phyloP scores from a whole-genome alignment of 2,329 filamentous ascomycete genomes.

The Ophiocordyceps sinensis region DNA sequence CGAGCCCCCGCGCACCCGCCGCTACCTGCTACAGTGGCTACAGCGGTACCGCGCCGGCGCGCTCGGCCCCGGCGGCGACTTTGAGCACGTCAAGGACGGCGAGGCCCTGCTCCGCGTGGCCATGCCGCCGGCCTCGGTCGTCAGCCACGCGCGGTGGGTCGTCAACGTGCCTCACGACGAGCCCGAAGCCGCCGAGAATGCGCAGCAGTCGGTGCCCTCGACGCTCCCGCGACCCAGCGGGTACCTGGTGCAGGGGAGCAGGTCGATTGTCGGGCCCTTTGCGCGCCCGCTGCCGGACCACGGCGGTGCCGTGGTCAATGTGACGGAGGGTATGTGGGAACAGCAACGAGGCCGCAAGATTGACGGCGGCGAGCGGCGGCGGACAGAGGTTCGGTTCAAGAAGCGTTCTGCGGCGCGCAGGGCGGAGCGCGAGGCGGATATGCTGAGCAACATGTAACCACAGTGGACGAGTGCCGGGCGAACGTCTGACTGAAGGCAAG shows the following conservation, averaged over 20 bases:
- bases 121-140: slow-evolving; percentile 21
- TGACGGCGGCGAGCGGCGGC: slow-evolving; percentile 87
- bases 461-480: neutral
- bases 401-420: slow-evolving; percentile 65
- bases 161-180: slow-evolving; percentile 38
- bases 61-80: slow-evolving; percentile 71
- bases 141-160: slow-evolving; percentile 33
- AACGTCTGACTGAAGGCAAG: neutral
- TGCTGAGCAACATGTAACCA: slow-evolving; percentile 16
- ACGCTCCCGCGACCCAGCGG: slow-evolving; percentile 17
- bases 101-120: slow-evolving; percentile 35
- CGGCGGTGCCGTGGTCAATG: slow-evolving; percentile 48
- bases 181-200: slow-evolving; percentile 14
- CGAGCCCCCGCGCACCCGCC: slow-evolving; percentile 67
- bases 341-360: slow-evolving; percentile 76
- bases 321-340: slow-evolving; percentile 89
- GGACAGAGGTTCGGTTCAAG: slow-evolving; percentile 77
- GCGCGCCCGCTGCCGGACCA: slow-evolving; percentile 54
- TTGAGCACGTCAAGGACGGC: slow-evolving; percentile 51
- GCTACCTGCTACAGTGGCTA: slow-evolving; percentile 79
- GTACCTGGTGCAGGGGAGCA: slow-evolving; percentile 53
- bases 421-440: slow-evolving; percentile 40
- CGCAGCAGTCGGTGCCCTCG: neutral
- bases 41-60: slow-evolving; percentile 67
- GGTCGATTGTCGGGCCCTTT: slow-evolving; percentile 61